These are phyloP conservation scores for Puccinia polysora DNA, from an alignment of 1,284 basidiomycete species.

Conservation along the genomic window DNA sequence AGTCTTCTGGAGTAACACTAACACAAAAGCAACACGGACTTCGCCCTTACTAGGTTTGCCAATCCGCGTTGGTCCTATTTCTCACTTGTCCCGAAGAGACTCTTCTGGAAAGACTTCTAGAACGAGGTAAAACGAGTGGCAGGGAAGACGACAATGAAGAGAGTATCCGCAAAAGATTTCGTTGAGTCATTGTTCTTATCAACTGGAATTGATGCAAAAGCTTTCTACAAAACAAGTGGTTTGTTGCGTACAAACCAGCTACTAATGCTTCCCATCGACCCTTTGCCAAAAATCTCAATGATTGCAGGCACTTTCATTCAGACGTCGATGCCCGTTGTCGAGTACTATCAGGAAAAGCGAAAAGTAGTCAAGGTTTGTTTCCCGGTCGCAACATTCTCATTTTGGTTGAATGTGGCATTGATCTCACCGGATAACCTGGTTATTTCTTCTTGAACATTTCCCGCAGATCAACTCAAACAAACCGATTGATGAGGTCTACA, in stretches of 20 bases:
- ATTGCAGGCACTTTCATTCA: constrained; percentile 76
- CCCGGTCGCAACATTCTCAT: no score
- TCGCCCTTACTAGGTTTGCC: constrained; percentile 63
- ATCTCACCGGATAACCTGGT: background rate
- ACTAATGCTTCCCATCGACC: background rate
- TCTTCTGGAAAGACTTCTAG: constrained; percentile 77
- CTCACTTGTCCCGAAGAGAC: constrained; percentile 83
- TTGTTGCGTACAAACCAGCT: no score
- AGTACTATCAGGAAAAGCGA: constrained; percentile 67
- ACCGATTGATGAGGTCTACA: constrained; percentile 38
- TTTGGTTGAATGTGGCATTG: background rate
- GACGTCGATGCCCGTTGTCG: constrained; percentile 93
- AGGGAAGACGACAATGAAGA: constrained; percentile 93
- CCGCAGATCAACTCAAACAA: constrained; percentile 27
- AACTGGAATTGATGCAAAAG: background rate
- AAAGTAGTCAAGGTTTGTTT: constrained; percentile 73
- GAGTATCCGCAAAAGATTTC: constrained; percentile 93
- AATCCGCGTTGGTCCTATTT: constrained; percentile 75
- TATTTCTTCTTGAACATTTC: no score
- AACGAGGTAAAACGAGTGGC: constrained; percentile 88
- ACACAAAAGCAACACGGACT: background rate
- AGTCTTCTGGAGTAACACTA: background rate
- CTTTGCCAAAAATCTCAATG: background rate
- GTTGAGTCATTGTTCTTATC: constrained; percentile 57
- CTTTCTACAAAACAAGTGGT: background rate